phyloP scores from a whole-genome alignment of 306 rosid genomes.

The Prinsepia uniflora region DNA sequence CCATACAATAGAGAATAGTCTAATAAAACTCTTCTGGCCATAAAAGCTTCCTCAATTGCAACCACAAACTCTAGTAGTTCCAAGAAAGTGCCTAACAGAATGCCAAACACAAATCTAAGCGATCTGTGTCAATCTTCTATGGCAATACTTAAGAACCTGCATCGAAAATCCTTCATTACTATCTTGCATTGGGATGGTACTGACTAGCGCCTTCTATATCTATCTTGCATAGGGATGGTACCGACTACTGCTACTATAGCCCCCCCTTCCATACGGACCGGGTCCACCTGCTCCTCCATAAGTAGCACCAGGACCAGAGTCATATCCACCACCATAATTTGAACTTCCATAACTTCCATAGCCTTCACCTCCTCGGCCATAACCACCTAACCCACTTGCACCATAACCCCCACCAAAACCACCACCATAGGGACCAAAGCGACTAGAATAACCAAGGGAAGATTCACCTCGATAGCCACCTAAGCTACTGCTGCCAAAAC shows the following conservation, averaged over 20 bases:
- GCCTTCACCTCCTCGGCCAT: constrained; percentile 57
- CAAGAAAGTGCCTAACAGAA: constrained; percentile 35
- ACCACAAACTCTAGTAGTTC: constrained; percentile 34
- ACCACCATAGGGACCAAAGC: constrained; percentile 55
- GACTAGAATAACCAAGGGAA: constrained; percentile 54
- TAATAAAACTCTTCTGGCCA: constrained; percentile 32
- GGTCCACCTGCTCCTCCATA: constrained; percentile 56
- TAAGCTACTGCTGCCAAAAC: constrained; percentile 56
- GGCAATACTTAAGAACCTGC: constrained; percentile 44
- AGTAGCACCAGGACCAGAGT: constrained; percentile 49
- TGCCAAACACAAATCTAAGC: constrained; percentile 41
- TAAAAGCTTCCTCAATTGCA: constrained; percentile 29
- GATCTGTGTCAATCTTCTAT: constrained; percentile 40
- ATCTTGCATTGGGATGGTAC: constrained; percentile 32
- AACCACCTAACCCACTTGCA: constrained; percentile 49
- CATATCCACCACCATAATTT: constrained; percentile 53
- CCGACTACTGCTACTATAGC: constrained; percentile 65
- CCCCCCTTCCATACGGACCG: constrained; percentile 52
- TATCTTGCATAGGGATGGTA: constrained; percentile 60
- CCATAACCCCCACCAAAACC: constrained; percentile 54
- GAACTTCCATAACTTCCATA: constrained; percentile 53
- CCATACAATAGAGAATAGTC: constrained; percentile 24
- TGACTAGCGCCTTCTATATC: constrained; percentile 37
- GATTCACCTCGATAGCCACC: constrained; percentile 58
- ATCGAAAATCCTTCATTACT: constrained; percentile 39